phyloP scores from a whole-genome alignment of 2,329 filamentous ascomycete genomes.

The Epichloe elymi region DNA sequence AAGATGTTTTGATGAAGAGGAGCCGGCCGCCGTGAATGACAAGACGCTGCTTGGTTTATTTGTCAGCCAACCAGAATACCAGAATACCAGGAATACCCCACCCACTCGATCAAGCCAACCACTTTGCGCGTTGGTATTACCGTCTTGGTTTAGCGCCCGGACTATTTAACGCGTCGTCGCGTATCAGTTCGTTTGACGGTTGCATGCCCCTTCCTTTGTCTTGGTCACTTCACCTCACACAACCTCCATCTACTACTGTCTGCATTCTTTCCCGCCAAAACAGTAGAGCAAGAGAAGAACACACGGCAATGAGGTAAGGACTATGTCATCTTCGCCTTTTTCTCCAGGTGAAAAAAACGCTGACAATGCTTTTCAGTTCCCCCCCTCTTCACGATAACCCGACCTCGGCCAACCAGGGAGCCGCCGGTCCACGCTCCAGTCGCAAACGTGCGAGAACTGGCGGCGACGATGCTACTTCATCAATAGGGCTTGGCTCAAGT shows the following conservation, averaged over 20 bases:
- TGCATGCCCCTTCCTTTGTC: background rate
- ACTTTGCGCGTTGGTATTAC: slow-evolving; percentile 25
- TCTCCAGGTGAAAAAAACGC: background rate
- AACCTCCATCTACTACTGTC: background rate
- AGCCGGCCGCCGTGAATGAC: background rate
- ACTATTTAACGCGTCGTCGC: slow-evolving; percentile 32
- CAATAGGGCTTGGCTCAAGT: slow-evolving; percentile 40
- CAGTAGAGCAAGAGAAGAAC: background rate
- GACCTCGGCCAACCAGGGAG: slow-evolving; percentile 70
- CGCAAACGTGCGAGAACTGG: slow-evolving; percentile 43
- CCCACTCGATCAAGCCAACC: slow-evolving; percentile 6
- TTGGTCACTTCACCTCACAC: slow-evolving; percentile 7
- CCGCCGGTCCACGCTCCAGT: slow-evolving; percentile 33
- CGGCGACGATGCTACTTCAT: slow-evolving; percentile 38
- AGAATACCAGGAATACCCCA: background rate
- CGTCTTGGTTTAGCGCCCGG: slow-evolving; percentile 16
- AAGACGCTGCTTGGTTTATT: background rate
- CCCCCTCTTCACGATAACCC: slow-evolving; percentile 66
- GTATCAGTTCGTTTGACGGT: slow-evolving; percentile 8
- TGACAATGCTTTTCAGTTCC: slow-evolving; percentile 43
- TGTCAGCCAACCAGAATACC: background rate
- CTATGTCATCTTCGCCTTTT: background rate
- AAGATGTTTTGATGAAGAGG: background rate
- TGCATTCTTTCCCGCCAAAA: background rate
- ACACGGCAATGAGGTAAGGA: slow-evolving; percentile 13